Conservation (phyloP, 2,329 filamentous ascomycete genomes). For the Colletotrichum siamense region DNA sequence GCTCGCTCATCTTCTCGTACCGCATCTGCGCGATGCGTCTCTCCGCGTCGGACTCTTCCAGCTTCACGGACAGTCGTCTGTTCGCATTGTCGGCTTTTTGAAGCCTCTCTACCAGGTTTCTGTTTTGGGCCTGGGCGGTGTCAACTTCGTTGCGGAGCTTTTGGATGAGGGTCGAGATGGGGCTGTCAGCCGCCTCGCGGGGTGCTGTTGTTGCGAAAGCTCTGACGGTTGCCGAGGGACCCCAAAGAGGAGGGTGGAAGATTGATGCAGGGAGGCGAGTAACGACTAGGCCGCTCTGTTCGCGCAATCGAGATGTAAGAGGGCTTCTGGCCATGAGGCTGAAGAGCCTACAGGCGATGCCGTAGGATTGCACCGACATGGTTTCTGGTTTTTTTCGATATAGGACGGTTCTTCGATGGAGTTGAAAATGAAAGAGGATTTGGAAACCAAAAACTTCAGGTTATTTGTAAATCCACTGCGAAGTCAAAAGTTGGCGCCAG, state of each 20-base stretch:
- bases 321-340: neutral
- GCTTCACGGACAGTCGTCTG: neutral
- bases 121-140: neutral
- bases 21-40: neutral
- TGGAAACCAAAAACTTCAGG: neutral
- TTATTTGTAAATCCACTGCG: neutral
- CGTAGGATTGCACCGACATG: fast-evolving
- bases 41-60: neutral
- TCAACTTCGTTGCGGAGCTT: neutral
- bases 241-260: neutral
- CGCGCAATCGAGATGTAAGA: neutral
- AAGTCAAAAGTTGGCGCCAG: neutral
- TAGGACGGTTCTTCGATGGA: neutral
- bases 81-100: neutral
- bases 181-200: fast-evolving
- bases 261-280: neutral
- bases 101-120: neutral
- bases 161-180: neutral
- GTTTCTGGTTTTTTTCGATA: neutral
- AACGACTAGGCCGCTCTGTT: fast-evolving
- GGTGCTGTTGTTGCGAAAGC: neutral
- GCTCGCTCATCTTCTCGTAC: neutral
- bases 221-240: fast-evolving
- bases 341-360: neutral
- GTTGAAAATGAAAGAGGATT: neutral